Evolutionary conservation across 352 stramenopile genomes (phyloP), one percentile per base, ranked within the genome.

Genomic region (Globisporangium emineosum): DNA sequence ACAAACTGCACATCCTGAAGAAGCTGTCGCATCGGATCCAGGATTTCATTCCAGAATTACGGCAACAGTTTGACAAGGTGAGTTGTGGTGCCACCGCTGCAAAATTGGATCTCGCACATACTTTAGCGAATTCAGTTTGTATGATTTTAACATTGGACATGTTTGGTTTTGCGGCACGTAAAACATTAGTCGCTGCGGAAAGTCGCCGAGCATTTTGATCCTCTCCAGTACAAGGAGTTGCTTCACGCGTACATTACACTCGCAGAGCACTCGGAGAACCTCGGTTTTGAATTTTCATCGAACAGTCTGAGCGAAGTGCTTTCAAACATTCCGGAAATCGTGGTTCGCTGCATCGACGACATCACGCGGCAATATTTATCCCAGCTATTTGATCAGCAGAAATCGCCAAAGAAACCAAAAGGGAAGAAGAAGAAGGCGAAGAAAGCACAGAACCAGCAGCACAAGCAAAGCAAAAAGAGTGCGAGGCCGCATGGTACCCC

Each of bases 191-290:
- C 87, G 23, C 72, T 96, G 21, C 69, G 83, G 19, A 81, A 88
- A 69, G 75, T 94, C 6, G 81, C 87, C 0, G 71, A 79, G 17
- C 60, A 70, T 13, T 96, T 96, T 62, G 79, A 96, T 43, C 77
- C 83, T 4, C 60, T 86, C 29, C 61, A 74, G 60, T 96, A 96
- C 73, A 89, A 86, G 52, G 80, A 94, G 60, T 69, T 96, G 30
- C 66, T 96, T n/a, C 83, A 85, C 53, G 88, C 86, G 32, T 93
- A 91, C 54, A 90, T 93, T 30, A 84, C 80, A 2, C 70, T 96
- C 13, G 83, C 87, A 0, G 81, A 92, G 61, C 76, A 94, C 59
- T 83, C 83, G 5, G 83, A 91, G 69, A 88, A 79, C 42, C 78
- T 89, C 10, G 81, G 81, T 5, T 91, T 92, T 55, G 85, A 93